Percentiles rank a stretch among this genome's conserved stretches.
phyloP scores from a whole-genome alignment of 768 basidiomycete species.

The Vararia minispora region DNA sequence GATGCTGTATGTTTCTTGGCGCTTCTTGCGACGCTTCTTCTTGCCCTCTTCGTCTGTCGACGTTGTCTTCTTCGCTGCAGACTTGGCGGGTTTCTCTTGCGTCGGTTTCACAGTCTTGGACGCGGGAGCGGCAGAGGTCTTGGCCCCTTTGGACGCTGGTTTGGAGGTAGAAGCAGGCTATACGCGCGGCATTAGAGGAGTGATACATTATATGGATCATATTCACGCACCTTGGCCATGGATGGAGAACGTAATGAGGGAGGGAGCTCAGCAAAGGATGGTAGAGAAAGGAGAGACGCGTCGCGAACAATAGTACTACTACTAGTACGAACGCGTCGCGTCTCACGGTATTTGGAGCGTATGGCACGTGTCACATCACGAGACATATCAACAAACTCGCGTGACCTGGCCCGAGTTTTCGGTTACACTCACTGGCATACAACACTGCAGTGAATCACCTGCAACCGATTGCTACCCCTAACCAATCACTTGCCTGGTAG shows the following conservation, averaged over 20 bases:
- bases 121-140: no score
- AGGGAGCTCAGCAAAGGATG: no score
- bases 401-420: no score
- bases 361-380: no score
- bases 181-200: conserved; percentile 10
- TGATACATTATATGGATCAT: conserved; percentile 1
- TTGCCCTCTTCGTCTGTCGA: conserved; percentile 50
- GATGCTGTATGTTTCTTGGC: conserved; percentile 76
- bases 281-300: background rate
- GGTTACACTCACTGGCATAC: no score
- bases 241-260: no score
- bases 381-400: no score
- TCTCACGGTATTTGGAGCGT: no score
- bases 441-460: no score
- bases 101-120: conserved; percentile 28
- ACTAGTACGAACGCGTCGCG: no score
- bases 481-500: no score
- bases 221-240: conserved; percentile 7
- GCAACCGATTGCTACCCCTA: no score
- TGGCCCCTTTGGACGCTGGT: conserved; percentile 30
- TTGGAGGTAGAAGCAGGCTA: conserved; percentile 35
- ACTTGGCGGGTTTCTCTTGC: conserved; percentile 45
- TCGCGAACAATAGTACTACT: background rate
- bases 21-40: conserved; percentile 72
- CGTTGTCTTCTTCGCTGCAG: conserved; percentile 46